These are phyloP conservation scores for Rhodamnia argentea DNA, from an alignment of 345 rosid genomes.

Conservation along the genomic window DNA sequence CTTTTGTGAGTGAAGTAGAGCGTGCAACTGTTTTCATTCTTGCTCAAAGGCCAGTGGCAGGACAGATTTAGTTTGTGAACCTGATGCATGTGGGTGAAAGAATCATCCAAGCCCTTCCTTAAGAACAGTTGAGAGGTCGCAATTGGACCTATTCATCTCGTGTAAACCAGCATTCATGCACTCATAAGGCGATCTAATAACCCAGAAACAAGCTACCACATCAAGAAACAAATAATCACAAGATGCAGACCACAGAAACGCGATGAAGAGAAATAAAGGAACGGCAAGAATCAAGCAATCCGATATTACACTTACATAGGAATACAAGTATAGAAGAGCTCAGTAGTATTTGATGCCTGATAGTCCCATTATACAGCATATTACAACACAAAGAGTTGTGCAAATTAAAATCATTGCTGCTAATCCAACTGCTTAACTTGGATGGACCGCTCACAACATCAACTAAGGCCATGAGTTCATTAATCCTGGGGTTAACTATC, in stretches of 20 bases:
- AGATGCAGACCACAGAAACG: background rate
- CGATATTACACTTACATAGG: background rate
- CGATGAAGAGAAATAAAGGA: background rate
- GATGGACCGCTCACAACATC: background rate
- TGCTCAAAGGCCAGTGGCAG: background rate
- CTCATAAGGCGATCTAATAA: background rate
- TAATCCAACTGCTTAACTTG: background rate
- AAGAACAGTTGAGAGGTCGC: background rate
- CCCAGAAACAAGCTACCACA: background rate
- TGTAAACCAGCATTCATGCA: background rate
- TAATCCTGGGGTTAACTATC: background rate
- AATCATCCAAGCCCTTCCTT: background rate
- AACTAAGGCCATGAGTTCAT: background rate
- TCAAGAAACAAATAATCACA: background rate
- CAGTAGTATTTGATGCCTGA: background rate
- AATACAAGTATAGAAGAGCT: background rate
- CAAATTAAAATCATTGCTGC: background rate
- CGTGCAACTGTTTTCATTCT: accelerated
- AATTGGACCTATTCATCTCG: background rate
- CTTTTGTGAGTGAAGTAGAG: background rate
- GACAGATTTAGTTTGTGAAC: background rate
- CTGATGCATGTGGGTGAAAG: background rate
- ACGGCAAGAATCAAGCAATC: background rate
- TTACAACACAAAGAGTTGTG: background rate
- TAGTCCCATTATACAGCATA: background rate